phyloP scores from a whole-genome alignment of 2,329 filamentous ascomycete species.

The Fusarium sp. region DNA sequence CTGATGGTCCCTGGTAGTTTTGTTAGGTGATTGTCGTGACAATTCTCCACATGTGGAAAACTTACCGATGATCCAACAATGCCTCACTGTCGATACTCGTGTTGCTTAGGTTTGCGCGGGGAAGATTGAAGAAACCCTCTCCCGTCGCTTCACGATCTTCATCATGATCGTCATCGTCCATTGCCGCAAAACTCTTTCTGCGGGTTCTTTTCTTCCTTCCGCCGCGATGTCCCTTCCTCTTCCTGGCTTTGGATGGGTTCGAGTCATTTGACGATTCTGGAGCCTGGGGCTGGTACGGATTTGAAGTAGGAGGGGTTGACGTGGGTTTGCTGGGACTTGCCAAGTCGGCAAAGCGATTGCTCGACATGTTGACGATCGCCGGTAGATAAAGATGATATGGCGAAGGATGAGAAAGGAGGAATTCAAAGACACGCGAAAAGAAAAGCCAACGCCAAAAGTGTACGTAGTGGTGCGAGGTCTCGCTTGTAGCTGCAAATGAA shows the following conservation, averaged over 20 bases:
- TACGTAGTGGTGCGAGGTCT: constrained; percentile 13
- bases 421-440: constrained; percentile 3
- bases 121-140: constrained; percentile 63
- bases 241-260: constrained; percentile 59
- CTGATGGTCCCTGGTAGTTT: constrained; percentile 64
- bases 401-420: constrained; percentile 12
- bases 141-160: constrained; percentile 52
- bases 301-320: constrained; percentile 13
- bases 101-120: constrained; percentile 74
- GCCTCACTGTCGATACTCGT: constrained; percentile 92
- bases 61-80: constrained; percentile 85
- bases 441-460: constrained; percentile 13
- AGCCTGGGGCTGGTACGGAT: constrained; percentile 22
- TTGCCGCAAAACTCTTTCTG: constrained; percentile 82
- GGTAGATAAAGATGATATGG: constrained; percentile 5
- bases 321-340: constrained; percentile 30
- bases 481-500: constrained; percentile 25
- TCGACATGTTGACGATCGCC: constrained; percentile 48
- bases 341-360: constrained; percentile 50
- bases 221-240: constrained; percentile 77
- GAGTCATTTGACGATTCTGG: constrained; percentile 37
- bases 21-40: neutral
- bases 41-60: neutral
- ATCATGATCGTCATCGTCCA: constrained; percentile 66
- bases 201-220: constrained; percentile 82